Base-by-base conservation (phyloP, 2,329 filamentous ascomycete species). In the Blastomyces emzantsi region DNA sequence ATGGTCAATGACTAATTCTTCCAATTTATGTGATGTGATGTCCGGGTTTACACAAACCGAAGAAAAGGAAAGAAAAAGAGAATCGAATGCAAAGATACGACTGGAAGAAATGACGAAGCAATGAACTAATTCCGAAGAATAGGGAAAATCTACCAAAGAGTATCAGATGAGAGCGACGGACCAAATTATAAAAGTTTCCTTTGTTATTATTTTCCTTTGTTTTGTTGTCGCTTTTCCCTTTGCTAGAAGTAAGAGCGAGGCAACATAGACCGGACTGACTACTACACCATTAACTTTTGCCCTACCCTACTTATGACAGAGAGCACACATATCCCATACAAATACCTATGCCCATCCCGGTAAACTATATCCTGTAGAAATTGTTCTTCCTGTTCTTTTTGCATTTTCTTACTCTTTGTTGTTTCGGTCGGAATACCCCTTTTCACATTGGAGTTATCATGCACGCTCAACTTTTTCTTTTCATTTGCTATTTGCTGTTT, bases 1-100 rank as follows among this genome's bases (percentile, higher is more conserved):
- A 67, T 68, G 67, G 65, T 67, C 7, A 67, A 67, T 55, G 59
- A 62, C 62, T 67, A 62, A 52, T 39, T 54, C 19, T 28, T 51
- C 36, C 1, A 30, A 52, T 47, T 36, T 6, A 55, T 28, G 11
- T 19, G 9, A 54, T n/a, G 11, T 28, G 22, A 28, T 51, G 9
- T 51, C 13, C 22, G 28, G 28, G 17, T 61, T n/a, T 11, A 25
- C 39, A 13, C 36, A 39, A 39, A 39, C 8, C 3, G 36, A 3
- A 39, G 8, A 13, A 36, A 36, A 33, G 8, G 6, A 8, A 8
- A 8, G 30, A 8, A 41, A 22, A 22, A 41, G 39, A 15, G 19
- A 25, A 39, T n/a, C n/a, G 55, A n/a, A 57, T 28, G 9, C n/a
- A 11, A 41, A 22, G 11, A 54, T 55, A 36, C 33, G 28, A 55